Evolutionary conservation across 495 filamentous ascomycete genomes (phyloP), one percentile per base, ranked within the genome.

Genomic region (Staphylotrichum tortipilum): DNA sequence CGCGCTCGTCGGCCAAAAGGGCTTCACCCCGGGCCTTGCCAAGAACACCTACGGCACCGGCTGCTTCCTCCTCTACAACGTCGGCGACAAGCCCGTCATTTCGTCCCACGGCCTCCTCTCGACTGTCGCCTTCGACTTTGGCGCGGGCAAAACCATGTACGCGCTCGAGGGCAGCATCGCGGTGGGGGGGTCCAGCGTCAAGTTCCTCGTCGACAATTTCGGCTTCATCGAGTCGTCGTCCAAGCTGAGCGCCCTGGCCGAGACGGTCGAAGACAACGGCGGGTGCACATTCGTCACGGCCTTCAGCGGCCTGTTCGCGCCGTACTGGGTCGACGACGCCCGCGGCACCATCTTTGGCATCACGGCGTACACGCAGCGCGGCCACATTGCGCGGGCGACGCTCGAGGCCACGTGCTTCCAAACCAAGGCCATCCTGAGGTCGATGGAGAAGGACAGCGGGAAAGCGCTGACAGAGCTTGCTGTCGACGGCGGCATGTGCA

Each of bases 11-110:
- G 90, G 90, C 35, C 90, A 96, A 63, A 85, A 86, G 59, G 89
- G 85, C 23, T 95, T 95, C 66, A 81, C 73, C 14, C 84, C 89
- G 2, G 90, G 90, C 45, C 76, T 76, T 55, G 90, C 90, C 30
- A 96, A 96, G 74, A 95, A 95, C 63, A 96, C 90, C 2, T 96
- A 95, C 54, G 90, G 90, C 37, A 96, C 90, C 3, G 90, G 90
- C 29, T 95, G 89, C 65, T 96, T 96, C 73, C 74, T 96, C 47
- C 76, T 96, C 3, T 95, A 94, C 62, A 95, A 96, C 61, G 88
- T 94, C 45, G 90, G 90, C 41, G 77, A 84, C 22, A 84, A 88
- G 68, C 89, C 90, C 2, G 89, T 95, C 31, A 84, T 94, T 47
- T 95, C 90, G 18, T 84, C 81, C 49, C 86, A 91, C 61, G 90